phyloP scores from a whole-genome alignment of 1,284 basidiomycete genomes.

The Rhodotorula mucilaginosa region DNA sequence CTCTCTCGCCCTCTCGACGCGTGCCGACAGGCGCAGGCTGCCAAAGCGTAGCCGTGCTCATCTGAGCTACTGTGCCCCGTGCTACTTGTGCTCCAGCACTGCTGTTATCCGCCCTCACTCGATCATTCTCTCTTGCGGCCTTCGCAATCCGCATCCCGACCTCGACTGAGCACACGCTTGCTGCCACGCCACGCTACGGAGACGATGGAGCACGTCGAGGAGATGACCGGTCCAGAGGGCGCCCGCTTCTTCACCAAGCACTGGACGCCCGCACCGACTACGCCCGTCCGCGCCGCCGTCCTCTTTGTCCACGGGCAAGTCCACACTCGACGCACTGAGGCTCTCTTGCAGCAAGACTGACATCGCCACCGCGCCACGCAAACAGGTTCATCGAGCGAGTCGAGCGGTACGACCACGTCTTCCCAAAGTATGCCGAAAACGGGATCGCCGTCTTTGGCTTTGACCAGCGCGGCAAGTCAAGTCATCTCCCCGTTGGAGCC shows the following conservation, averaged over 20 bases:
- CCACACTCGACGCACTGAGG: not conserved
- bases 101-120: too few relatives aligned
- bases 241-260: conserved; percentile 42
- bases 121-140: too few relatives aligned
- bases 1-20: too few relatives aligned
- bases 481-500: too few relatives aligned
- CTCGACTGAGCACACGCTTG: too few relatives aligned
- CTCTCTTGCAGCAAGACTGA: not conserved
- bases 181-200: too few relatives aligned
- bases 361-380: not conserved
- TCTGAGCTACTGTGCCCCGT: too few relatives aligned
- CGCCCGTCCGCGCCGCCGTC: conserved; percentile 25
- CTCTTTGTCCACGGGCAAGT: conserved; percentile 44
- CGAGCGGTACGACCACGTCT: conserved; percentile 50
- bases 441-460: conserved; percentile 50
- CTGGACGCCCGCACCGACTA: conserved; percentile 24
- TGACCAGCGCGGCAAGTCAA: conserved; percentile 47
- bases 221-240: conserved; percentile 23
- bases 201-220: conserved; percentile 3
- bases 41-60: too few relatives aligned
- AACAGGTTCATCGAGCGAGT: conserved; percentile 51
- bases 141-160: too few relatives aligned
- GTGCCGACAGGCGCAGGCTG: too few relatives aligned
- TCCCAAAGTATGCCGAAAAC: conserved; percentile 47
- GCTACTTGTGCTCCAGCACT: too few relatives aligned